Evolutionary conservation across 208 protist genomes (phyloP), one percentile per base, ranked within the genome.

Genomic region (Eutreptiella sp.): DNA sequence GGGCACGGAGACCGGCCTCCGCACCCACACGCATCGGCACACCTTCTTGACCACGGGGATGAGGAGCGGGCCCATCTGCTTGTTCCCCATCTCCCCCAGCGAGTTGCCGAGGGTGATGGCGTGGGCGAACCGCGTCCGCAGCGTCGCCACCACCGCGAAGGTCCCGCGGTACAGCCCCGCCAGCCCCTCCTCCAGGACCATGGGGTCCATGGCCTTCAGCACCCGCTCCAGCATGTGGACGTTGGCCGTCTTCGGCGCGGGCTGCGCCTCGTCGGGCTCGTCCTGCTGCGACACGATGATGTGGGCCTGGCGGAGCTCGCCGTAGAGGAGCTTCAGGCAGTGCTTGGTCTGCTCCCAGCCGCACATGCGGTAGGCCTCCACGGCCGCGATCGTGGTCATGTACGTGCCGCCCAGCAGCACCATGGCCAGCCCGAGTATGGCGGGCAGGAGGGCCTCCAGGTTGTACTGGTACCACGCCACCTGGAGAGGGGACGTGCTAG

Each of bases 351-450:
- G 66, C 27, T 79, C 72, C 81, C 82, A 86, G 38, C 72, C 80
- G 11, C 79, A 72, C 46, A 90, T 52, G 1, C 72, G 74, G 43
- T 87, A 68, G 29, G 83, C 83, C 54, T 87, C 85, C 7, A 80
- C 50, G 0, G 77, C 77, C 2, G 85, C 72, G 36, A 88, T 72
- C 23, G 84, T 59, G 52, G 82, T 79, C 26, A 74, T 68, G 62
- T 84, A 90, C 53, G 59, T 69, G 16, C 82, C 79, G 14, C 85
- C 85, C 58, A 89, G 88, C 55, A 90, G 88, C 67, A 79, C 87
- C 21, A 88, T 43, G 5, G 54, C 59, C 16, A 88, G 63, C 39
- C 82, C 82, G 11, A 83, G 48, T 28, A 86, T 32, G 57, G 85
- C 63, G 24, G 77, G 76, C 21, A 65, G 9, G 16, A 78, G 53